These are phyloP conservation scores for Stentor coeruleus DNA, from an alignment of 73 alveolate species.

Conservation along the genomic window DNA sequence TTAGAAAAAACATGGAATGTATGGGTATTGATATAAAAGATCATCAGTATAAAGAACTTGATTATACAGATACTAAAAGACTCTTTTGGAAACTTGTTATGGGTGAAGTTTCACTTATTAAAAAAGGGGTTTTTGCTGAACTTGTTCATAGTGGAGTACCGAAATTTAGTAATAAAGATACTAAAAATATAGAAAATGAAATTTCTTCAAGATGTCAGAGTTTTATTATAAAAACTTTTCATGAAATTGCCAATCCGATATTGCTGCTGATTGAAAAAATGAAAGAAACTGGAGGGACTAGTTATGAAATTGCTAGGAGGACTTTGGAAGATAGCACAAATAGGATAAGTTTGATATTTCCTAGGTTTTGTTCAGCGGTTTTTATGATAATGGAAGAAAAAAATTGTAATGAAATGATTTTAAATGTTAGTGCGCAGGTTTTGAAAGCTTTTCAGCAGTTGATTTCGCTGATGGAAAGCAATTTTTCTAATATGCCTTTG, in stretches of 20 bases:
- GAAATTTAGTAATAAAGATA: neutral
- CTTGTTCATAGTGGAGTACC: slow-evolving; percentile 11
- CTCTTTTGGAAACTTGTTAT: slow-evolving; percentile 22
- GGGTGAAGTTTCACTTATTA: slow-evolving; percentile 15
- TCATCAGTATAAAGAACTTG: neutral
- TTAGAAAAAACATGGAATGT: neutral
- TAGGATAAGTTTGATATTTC: neutral
- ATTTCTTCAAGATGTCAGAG: neutral
- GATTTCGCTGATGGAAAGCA: neutral
- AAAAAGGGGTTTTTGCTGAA: slow-evolving; percentile 25
- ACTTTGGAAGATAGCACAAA: neutral
- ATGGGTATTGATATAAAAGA: neutral
- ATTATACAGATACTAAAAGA: neutral
- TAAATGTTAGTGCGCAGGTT: neutral
- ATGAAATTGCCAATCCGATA: slow-evolving; percentile 14
- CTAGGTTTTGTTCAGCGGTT: neutral
- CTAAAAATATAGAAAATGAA: neutral
- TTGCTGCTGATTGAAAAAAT: neutral
- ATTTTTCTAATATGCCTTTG: neutral
- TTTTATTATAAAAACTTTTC: neutral
- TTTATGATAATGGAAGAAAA: neutral
- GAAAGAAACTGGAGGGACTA: neutral
- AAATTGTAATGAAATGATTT: neutral
- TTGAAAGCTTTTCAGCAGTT: slow-evolving; percentile 15
- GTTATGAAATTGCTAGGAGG: neutral